phyloP scores from a whole-genome alignment of 164 flowering plant species.

The Santalum album region DNA sequence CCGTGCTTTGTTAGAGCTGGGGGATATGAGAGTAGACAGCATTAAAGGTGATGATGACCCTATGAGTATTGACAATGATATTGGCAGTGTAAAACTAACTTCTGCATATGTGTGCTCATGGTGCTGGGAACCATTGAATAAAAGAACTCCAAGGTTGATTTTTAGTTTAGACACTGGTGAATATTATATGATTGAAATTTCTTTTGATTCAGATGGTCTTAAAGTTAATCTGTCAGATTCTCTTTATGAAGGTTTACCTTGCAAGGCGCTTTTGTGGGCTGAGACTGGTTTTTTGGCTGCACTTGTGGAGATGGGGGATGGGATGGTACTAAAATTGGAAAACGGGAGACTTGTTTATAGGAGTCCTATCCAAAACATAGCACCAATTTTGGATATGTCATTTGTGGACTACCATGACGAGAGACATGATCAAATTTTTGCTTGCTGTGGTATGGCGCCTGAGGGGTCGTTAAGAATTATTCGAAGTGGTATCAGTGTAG shows the following conservation, averaged over 20 bases:
- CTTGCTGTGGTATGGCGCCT: conserved; percentile 88
- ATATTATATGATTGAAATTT: conserved; percentile 48
- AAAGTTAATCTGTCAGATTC: conserved; percentile 59
- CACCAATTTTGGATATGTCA: conserved; percentile 85
- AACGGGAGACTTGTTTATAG: conserved; percentile 37
- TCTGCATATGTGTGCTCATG: conserved; percentile 60
- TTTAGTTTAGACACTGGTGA: conserved; percentile 74
- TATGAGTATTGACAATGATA: conserved; percentile 69
- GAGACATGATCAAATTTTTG: conserved; percentile 86
- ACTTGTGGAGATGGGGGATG: conserved; percentile 90
- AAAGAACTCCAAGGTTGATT: conserved; percentile 48
- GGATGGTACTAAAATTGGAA: conserved; percentile 68
- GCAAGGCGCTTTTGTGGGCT: conserved; percentile 76
- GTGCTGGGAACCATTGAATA: conserved; percentile 76
- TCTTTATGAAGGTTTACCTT: conserved; percentile 59
- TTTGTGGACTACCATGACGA: conserved; percentile 73
- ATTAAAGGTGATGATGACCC: conserved; percentile 56
- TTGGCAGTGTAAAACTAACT: conserved; percentile 16
- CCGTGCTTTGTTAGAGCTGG: conserved; percentile 69
- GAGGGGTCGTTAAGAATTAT: conserved; percentile 92
- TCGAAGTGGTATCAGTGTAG: conserved; percentile 77
- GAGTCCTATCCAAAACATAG: conserved; percentile 77
- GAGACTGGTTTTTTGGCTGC: conserved; percentile 67
- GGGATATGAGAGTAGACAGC: conserved; percentile 42
- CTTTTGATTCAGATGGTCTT: conserved; percentile 36